Conservation (phyloP, 1,139 yeast species). For the Geotrichum aggregatum region DNA sequence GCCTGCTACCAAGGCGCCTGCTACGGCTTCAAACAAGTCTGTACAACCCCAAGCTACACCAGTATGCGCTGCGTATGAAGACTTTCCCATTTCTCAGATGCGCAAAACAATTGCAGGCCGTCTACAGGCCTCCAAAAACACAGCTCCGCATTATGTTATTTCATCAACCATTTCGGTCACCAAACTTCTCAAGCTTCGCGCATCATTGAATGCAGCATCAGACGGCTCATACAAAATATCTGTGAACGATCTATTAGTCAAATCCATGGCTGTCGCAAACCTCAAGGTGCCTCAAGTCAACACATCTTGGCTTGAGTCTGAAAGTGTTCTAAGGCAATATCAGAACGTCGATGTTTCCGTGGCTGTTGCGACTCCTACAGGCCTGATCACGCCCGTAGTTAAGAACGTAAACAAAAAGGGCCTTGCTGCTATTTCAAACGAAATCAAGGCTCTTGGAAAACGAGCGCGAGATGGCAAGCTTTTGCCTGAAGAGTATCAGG, state of each 20-base stretch:
- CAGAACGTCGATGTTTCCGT: conserved; percentile 91
- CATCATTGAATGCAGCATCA: conserved; percentile 77
- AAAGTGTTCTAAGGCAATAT: conserved; percentile 90
- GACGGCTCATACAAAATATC: conserved; percentile 88
- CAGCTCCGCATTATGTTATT: conserved; percentile 87
- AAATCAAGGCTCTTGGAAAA: conserved; percentile 89
- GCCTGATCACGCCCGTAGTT: conserved; percentile 93
- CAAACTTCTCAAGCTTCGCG: conserved; percentile 87
- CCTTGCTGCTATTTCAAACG: conserved; percentile 69
- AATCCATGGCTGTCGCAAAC: conserved; percentile 89
- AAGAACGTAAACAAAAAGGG: conserved; percentile 86
- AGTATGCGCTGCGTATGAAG: conserved; percentile 61
- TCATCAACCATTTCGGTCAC: conserved; percentile 81
- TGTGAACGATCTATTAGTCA: conserved; percentile 88
- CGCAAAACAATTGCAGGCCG: conserved; percentile 91
- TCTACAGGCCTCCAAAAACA: conserved; percentile 77
- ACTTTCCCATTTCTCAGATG: conserved; percentile 84
- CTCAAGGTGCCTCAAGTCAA: conserved; percentile 90
- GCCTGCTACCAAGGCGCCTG: conserved; percentile 41
- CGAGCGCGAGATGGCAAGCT: conserved; percentile 94
- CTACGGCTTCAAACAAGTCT: conserved; percentile 46
- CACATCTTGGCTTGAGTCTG: conserved; percentile 85
- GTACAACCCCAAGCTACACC: conserved; percentile 47
- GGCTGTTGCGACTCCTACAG: conserved; percentile 98
- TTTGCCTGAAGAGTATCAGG: conserved; percentile 94